These are phyloP conservation scores for Imleria badia DNA, from an alignment of 768 basidiomycete species.

Conservation along the genomic window DNA sequence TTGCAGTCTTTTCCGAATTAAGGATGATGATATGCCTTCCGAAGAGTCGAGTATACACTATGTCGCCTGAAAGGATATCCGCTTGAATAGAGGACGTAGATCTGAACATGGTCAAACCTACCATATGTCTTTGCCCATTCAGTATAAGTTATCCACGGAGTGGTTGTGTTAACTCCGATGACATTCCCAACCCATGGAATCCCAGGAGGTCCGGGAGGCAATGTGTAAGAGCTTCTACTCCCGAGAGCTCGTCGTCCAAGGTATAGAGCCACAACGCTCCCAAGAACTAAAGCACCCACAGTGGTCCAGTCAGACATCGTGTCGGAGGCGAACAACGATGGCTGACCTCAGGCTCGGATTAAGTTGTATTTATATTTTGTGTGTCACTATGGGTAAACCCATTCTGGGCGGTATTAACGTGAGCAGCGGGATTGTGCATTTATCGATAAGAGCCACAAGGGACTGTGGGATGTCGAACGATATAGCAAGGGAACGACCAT, in stretches of 20 bases:
- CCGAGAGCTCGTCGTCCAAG: not conserved
- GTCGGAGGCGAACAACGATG: not conserved
- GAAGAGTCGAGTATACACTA: not conserved
- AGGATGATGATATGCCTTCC: constrained; percentile 12
- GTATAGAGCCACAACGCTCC: not conserved
- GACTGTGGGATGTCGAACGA: too few species aligned
- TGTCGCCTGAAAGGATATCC: not conserved
- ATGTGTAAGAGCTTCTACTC: not conserved
- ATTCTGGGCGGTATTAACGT: too few species aligned
- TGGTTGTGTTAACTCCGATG: not conserved
- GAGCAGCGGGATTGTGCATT: too few species aligned
- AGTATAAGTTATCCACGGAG: constrained; percentile 12
- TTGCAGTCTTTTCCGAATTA: constrained; percentile 6
- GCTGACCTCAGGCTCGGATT: not conserved
- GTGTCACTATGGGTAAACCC: too few species aligned
- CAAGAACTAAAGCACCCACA: not conserved
- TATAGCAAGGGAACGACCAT: too few species aligned
- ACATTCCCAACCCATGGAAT: constrained; percentile 6
- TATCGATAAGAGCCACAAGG: too few species aligned
- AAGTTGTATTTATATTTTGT: not conserved
- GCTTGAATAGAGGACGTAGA: not conserved
- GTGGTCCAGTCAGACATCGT: constrained; percentile 5
- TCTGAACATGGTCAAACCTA: not conserved
- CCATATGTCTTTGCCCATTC: constrained; percentile 10
- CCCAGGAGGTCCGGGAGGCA: constrained; percentile 12